Base-by-base conservation (phyloP, 2,329 filamentous ascomycete genomes). In the Hypoxylon sp. region DNA sequence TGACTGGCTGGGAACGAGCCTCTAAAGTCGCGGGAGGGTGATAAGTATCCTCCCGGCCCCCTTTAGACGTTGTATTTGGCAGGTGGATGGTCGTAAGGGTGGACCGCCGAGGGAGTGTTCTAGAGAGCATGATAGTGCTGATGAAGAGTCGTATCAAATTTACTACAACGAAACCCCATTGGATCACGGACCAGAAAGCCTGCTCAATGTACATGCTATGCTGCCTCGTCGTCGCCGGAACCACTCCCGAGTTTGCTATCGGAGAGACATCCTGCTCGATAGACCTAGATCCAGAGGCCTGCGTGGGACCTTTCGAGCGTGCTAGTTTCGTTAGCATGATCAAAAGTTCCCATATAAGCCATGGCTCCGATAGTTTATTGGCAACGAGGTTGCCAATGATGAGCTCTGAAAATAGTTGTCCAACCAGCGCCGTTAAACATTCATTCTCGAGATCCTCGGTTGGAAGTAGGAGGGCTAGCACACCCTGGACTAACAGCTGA, bases 401-500 rank as follows among this genome's bases (percentile, higher is more conserved):
- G 75, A 97, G 88, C 78, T 97, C 93, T 6, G 93, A 92, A 65
- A 98, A 84, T 68, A 98, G 91, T 78, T 97, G 93, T 56, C 89
- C 88, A 65, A 97, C 90, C 65, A 99, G 82, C 34, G 92, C 86
- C 59, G 91, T 90, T 72, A 98, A 82, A 76, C 92, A 97, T 56
- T 87, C 87, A 76, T 97, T 98, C 73, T 94, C 89, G 39, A 98
- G 82, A 76, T 98, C 94, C 73, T 98, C 94, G 15, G 93, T 95
- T 8, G 95, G 95, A 19, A 99, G 84, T 15, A 99, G 85, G 54
- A 97, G 84, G 22, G 92, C 90, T 65, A 99, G 81, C 37, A 93
- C 84, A 28, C 90, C 92, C 73, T 94, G 89, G 15, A 94, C 90
- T n/a, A 98, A 83, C 59, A 98, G 82, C 74, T 97, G 92, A 70